Conservation (phyloP, 1,284 basidiomycete species). For the Austroboletus niveus region DNA sequence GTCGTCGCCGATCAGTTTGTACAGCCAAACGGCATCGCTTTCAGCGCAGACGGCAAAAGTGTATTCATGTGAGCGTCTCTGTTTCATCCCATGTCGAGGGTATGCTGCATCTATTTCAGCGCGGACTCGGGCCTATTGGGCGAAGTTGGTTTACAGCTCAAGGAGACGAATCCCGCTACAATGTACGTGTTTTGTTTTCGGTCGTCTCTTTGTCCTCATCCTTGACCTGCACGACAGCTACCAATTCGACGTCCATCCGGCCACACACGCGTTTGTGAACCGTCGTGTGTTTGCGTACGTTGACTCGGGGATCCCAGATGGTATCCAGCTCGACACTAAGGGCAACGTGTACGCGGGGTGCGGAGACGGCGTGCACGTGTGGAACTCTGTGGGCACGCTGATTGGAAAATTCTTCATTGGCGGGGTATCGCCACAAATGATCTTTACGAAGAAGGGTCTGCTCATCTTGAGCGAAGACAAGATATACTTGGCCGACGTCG, state of each 20-base stretch:
- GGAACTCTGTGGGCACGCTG: conserved; percentile 58
- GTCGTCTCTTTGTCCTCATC: neutral
- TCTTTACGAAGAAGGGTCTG: conserved; percentile 43
- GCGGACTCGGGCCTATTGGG: conserved; percentile 50
- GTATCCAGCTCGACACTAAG: conserved; percentile 46
- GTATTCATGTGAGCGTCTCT: conserved; percentile 58
- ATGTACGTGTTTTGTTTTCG: conserved; percentile 47
- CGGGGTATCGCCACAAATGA: conserved; percentile 45
- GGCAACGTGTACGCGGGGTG: conserved; percentile 21
- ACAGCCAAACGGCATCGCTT: conserved; percentile 65
- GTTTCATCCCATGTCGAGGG: neutral
- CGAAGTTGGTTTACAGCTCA: conserved; percentile 50
- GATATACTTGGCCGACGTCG: conserved; percentile 18
- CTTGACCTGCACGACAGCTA: conserved; percentile 45
- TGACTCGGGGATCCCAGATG: conserved; percentile 70
- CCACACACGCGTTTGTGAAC: conserved; percentile 55
- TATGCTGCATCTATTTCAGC: conserved; percentile 31
- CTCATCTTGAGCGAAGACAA: conserved; percentile 17
- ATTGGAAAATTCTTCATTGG: conserved; percentile 76
- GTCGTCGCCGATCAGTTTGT: conserved; percentile 72
- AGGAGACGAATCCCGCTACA: conserved; percentile 64
- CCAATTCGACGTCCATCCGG: conserved; percentile 63
- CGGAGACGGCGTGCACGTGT: conserved; percentile 48
- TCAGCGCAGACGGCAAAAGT: conserved; percentile 62
- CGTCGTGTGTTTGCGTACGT: conserved; percentile 70